A percentile compares a stretch with the other conserved stretches of the same genome.
These are phyloP conservation scores for Poa pratensis DNA, from an alignment of 176 grass and related monocot species.

Conservation along the genomic window DNA sequence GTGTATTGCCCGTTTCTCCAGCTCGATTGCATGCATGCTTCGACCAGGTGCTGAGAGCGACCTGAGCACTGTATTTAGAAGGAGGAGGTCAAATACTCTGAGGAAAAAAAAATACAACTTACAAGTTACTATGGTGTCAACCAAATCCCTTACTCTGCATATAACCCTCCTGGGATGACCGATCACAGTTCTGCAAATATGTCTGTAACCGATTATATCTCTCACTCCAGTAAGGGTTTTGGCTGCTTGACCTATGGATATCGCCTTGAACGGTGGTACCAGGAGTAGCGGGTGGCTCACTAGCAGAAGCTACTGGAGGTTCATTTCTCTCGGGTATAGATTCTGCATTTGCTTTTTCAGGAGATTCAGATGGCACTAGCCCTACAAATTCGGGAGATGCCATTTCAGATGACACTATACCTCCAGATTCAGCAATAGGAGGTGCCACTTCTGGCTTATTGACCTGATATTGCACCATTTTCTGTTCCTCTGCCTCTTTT, in stretches of 20 bases:
- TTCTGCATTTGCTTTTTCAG: conserved; percentile 33
- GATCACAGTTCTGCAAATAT: conserved; percentile 76
- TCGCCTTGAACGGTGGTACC: conserved; percentile 23
- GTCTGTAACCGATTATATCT: conserved; percentile 72
- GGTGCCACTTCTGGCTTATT: conserved; percentile 44
- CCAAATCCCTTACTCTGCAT: conserved; percentile 70
- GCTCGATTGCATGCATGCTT: conserved; percentile 79
- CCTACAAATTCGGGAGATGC: conserved; percentile 43
- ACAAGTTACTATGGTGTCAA: conserved; percentile 28
- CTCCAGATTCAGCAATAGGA: conserved; percentile 37
- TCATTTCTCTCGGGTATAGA: conserved; percentile 35
- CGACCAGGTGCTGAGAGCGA: conserved; percentile 73
- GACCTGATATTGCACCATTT: conserved; percentile 32
- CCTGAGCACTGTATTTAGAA: conserved; percentile 60
- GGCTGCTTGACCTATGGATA: conserved; percentile 40
- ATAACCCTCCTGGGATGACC: conserved; percentile 87
- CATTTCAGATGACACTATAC: neutral
- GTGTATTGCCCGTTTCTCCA: conserved; percentile 92
- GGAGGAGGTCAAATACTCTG: conserved; percentile 33
- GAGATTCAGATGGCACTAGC: conserved; percentile 17
- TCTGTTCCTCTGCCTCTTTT: neutral
- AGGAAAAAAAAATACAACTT: neutral
- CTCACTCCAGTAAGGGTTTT: conserved; percentile 66
- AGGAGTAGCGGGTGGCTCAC: conserved; percentile 35
- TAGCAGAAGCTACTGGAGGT: conserved; percentile 35